Evolutionary conservation across 306 rosid genomes (phyloP).

Genomic region (Psophocarpus tetragonolobus): DNA sequence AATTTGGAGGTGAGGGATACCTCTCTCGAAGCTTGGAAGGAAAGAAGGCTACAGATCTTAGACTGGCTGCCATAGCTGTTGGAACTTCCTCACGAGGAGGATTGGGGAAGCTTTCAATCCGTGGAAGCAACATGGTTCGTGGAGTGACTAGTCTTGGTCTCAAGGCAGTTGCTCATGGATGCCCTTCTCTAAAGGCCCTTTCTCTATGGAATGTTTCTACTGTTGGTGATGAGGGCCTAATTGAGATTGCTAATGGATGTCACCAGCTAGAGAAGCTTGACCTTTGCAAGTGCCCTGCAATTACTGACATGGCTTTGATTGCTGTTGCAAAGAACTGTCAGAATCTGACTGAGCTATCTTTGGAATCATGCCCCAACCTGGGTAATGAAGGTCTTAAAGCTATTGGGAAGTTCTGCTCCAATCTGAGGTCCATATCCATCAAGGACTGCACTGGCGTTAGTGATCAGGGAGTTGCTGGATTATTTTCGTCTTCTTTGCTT

Average conservation of each 20-base stretch:
- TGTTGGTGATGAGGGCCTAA: conserved; percentile 75
- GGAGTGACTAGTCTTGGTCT: conserved; percentile 75
- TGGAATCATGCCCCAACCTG: conserved; percentile 75
- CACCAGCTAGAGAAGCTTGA: conserved; percentile 86
- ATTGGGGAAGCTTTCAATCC: conserved; percentile 83
- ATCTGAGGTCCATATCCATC: conserved; percentile 65
- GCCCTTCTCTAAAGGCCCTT: conserved; percentile 79
- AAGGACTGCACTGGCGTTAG: conserved; percentile 70
- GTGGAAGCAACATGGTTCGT: conserved; percentile 62
- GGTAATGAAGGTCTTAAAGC: conserved; percentile 82
- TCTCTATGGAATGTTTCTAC: conserved; percentile 75
- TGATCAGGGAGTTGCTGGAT: conserved; percentile 78
- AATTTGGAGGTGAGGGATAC: conserved; percentile 74
- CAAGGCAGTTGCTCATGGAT: conserved; percentile 72
- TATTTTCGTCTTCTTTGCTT: conserved; percentile 66
- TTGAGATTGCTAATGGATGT: conserved; percentile 78
- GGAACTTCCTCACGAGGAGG: conserved; percentile 94
- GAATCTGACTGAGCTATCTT: conserved; percentile 62
- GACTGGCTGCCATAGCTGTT: conserved; percentile 93
- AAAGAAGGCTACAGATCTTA: conserved; percentile 88
- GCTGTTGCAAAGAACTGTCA: conserved; percentile 79
- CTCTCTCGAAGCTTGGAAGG: conserved; percentile 94
- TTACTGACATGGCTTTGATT: conserved; percentile 71
- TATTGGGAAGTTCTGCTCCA: conserved; percentile 68
- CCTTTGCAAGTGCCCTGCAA: conserved; percentile 68